Base-by-base conservation (phyloP, 192 early-diverging fungal genomes). In the Entophlyctis helioformis region DNA sequence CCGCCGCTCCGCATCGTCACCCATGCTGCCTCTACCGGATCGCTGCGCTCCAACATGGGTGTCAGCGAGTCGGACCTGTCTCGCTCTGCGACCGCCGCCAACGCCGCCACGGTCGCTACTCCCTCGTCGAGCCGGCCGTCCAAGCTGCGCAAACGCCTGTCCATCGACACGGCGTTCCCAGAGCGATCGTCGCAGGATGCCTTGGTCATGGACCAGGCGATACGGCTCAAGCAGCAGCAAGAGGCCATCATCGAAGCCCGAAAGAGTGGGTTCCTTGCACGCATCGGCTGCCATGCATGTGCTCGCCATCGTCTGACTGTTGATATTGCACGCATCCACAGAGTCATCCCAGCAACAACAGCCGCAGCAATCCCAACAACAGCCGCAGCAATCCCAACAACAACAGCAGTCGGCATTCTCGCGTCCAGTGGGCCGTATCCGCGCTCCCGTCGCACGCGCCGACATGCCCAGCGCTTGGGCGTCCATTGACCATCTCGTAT, bases 141-240 rank as follows among this genome's bases (percentile, higher is more conserved):
- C 47, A 16, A 27, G 25, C 39, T 44, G 39, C 48, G 49, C 15
- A 58, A 58, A 37, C 56, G 56, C 4, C 29, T 58, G 8, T 58
- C 56, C 19, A 58, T 58, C 23, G 51, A 58, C 39, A 58, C 56
- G 12, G n/a, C 54, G 10, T 20, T 29, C 11, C 39, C 49, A 43
- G 40, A 37, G 12, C 37, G 49, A 12, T 11, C 11, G n/a, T 31
- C 20, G 22, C 15, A 23, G 10, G 8, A 9, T 36, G 51, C 16
- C 21, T 12, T 9, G 32, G 18, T 15, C 37, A 41, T 76, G 44
- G 47, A 68, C 12, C 64, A 64, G 5, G 64, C 63, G 2, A 42
- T 74, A 13, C 67, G 62, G 44, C 43, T 80, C 25, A 76, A 72
- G 42, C 71, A 80, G 56, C 76, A 79, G 50, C 77, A 80, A 53